A percentile compares a stretch with the other conserved stretches of the same genome.
Conservation (phyloP, 2,329 filamentous ascomycete species). For the Penicillium sp. region DNA sequence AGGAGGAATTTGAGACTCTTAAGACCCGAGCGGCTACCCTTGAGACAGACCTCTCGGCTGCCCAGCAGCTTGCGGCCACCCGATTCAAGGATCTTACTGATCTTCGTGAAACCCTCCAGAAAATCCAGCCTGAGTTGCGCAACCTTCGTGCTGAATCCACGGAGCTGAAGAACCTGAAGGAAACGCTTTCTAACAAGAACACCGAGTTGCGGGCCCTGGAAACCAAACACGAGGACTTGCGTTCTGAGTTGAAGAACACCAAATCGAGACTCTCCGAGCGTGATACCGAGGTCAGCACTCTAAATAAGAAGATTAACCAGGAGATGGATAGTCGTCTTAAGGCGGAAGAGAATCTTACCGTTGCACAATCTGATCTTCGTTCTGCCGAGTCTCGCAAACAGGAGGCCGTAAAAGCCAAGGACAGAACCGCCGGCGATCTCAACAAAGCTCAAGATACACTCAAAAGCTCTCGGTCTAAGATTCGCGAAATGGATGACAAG, state of each 20-base stretch:
- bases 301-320: constrained; percentile 71
- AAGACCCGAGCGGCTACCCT: constrained; percentile 63
- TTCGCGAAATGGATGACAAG: constrained; percentile 71
- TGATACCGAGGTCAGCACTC: constrained; percentile 67
- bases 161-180: constrained; percentile 65
- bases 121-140: constrained; percentile 79
- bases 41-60: constrained; percentile 76
- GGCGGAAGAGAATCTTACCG: constrained; percentile 71
- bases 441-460: constrained; percentile 67
- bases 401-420: constrained; percentile 65
- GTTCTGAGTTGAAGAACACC: constrained; percentile 63
- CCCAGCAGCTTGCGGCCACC: constrained; percentile 77
- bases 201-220: constrained; percentile 70
- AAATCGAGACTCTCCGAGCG: constrained; percentile 67
- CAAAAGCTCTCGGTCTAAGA: constrained; percentile 47
- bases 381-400: constrained; percentile 72
- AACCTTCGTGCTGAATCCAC: constrained; percentile 70
- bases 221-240: constrained; percentile 73
- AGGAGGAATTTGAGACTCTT: constrained; percentile 63
- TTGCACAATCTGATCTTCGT: constrained; percentile 69
- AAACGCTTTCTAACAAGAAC: constrained; percentile 61
- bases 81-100: constrained; percentile 85
- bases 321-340: constrained; percentile 66
- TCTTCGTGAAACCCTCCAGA: constrained; percentile 70
- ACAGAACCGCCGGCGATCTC: constrained; percentile 66